Evolutionary conservation across 2,329 filamentous ascomycete species (phyloP).

Genomic region (Geoglossum cookeanum): DNA sequence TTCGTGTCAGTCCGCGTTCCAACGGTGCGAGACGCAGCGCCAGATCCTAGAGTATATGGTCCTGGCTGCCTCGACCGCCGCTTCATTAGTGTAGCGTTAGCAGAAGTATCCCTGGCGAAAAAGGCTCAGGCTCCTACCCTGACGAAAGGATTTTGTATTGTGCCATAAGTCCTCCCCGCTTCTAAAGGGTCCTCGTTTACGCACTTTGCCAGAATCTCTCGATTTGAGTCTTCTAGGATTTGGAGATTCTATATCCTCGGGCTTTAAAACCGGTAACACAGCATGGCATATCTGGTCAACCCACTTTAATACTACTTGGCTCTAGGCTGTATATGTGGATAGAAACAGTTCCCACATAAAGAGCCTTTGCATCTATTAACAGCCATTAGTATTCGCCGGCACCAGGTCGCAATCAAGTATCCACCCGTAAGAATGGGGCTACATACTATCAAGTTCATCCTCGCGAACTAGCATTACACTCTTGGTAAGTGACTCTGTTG

Average conservation of each 20-base stretch:
- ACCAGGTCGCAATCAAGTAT: not conserved
- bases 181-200: slow-evolving; percentile 39
- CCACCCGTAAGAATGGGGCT: not conserved
- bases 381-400: not conserved
- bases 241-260: slow-evolving; percentile 30
- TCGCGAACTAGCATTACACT: slow-evolving; percentile 52
- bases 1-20: not conserved
- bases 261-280: not conserved
- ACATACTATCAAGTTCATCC: slow-evolving; percentile 48
- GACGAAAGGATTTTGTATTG: slow-evolving; percentile 54
- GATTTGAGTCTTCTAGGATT: slow-evolving; percentile 48
- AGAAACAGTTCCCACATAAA: slow-evolving; percentile 54
- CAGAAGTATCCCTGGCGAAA: too few species aligned
- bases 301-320: slow-evolving; percentile 45
- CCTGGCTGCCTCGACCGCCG: not conserved
- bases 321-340: slow-evolving; percentile 81
- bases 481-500: slow-evolving; percentile 31
- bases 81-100: slow-evolving; percentile 12
- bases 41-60: not conserved
- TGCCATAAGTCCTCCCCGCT: slow-evolving; percentile 44
- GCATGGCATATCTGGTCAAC: slow-evolving; percentile 6
- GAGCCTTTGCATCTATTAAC: slow-evolving; percentile 39
- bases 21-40: not conserved
- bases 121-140: slow-evolving; percentile 27
- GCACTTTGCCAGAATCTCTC: slow-evolving; percentile 38